These are phyloP conservation scores for Ligustrum vulgare DNA, from an alignment of 257 asterid species.

Conservation along the genomic window DNA sequence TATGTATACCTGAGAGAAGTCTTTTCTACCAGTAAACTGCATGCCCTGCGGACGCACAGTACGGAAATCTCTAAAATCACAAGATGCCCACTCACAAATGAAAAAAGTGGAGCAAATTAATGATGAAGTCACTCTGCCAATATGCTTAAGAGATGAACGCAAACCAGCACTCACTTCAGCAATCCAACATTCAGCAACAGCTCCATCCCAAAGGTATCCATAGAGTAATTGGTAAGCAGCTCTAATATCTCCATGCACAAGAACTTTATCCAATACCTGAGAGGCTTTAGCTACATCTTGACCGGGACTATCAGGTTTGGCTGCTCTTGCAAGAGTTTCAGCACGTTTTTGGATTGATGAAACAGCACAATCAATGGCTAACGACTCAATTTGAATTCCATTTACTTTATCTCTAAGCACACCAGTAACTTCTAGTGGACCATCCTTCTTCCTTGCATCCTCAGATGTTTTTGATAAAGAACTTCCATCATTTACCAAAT, in stretches of 20 bases:
- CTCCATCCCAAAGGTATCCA: constrained; percentile 72
- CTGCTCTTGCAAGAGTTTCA: constrained; percentile 74
- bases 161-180: constrained; percentile 77
- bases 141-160: constrained; percentile 73
- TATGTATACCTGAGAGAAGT: constrained; percentile 74
- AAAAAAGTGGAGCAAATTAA: constrained; percentile 76
- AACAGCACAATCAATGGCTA: constrained; percentile 60
- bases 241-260: constrained; percentile 74
- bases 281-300: constrained; percentile 75
- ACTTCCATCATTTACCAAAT: constrained; percentile 69
- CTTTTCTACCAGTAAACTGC: constrained; percentile 87
- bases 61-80: constrained; percentile 89
- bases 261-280: constrained; percentile 77
- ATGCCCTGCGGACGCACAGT: constrained; percentile 58
- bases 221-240: constrained; percentile 61
- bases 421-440: constrained; percentile 51
- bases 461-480: constrained; percentile 67
- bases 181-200: constrained; percentile 76
- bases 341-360: constrained; percentile 81
- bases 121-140: constrained; percentile 54
- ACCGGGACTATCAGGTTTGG: constrained; percentile 66
- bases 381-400: constrained; percentile 60
- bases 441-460: constrained; percentile 63
- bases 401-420: constrained; percentile 51
- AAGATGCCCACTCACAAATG: constrained; percentile 98